Base-by-base conservation (phyloP, 805 yeast genomes). In the Citeromyces matritensis region DNA sequence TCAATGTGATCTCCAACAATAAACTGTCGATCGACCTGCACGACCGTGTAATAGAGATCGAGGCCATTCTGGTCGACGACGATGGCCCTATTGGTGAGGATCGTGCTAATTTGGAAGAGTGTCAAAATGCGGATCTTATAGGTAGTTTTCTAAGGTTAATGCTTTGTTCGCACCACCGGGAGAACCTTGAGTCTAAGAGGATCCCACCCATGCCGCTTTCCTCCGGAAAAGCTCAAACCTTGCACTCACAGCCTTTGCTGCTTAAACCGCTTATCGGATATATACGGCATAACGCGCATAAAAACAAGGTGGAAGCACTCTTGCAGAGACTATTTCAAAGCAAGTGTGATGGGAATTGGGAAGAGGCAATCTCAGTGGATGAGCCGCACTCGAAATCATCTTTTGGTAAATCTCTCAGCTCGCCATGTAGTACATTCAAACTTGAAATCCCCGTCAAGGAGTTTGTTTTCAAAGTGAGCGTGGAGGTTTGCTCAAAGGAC, bases 1-100 rank as follows among this genome's bases (percentile, higher is more conserved):
- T 83, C 4, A 61, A 63, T 10, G 65, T 75, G 11, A 7, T 17
- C 6, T 73, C 79, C 21, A 66, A 67, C 31, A 72, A 75, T 37
- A 75, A 72, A 40, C 66, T 86, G 13, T 60, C 66, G 1, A 60
- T 83, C 27, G 83, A 80, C 37, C 51, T 79, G 12, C 65, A 69
- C 26, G 73, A 76, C 38, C 79, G 76, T 37, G 56, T 69, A 24
- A 56, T 86, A 24, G 94, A 81, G 47, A 64, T 86, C 31, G 91
- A 77, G 38, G 58, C 71, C n/a, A 62, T 72, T 10, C 57, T 65
- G 4, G 57, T 48, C 6, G 49, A 48, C 30, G 39, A 42, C 29
- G 52, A 55, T 26, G 49, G 48, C 30, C 39, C 43, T 28, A 51
- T 53, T 30, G 54, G 52, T 30, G 50, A 51, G 33, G 48, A 49